Base-by-base conservation (phyloP, 2,329 filamentous ascomycete genomes). In the Fonsecaea monophora region DNA sequence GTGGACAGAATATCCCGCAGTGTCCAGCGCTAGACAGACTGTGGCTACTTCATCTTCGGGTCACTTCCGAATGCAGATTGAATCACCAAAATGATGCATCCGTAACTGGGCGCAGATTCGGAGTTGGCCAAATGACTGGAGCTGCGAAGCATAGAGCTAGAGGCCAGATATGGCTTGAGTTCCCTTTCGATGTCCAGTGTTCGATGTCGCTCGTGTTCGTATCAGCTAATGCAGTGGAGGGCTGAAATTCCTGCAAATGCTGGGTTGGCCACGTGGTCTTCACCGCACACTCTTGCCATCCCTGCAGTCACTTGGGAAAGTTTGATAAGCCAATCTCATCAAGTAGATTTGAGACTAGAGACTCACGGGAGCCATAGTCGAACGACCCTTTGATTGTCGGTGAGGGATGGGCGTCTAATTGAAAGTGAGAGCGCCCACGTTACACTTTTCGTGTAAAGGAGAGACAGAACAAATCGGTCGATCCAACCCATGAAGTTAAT, bases 341-440 rank as follows among this genome's bases (percentile, higher is more conserved):
- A 50, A 30, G 7, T 13, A 50, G 18, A 50, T 30, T 30, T 30
- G 45, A 30, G 21, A 25, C 45, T 21, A 25, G 12, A 25, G 18
- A 8, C 18, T 30, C 4, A 25, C 25, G 45, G 18, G 45, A 50
- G 25, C 18, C 9, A 18, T 50, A 21, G 25, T 50, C 25, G 45
- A 25, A 50, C 21, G 21, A 21, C 21, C 38, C 4, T 21, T 50
- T 5, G 12, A 50, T 30, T 25, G 45, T 50, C 45, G 45, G 45
- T 50, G 45, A 50, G 45, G 42, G 10, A 30, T 18, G 5, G 45
- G 10, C 21, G 45, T 50, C 45, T 50, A 50, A 50, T 50, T 50
- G 45, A 15, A 15, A 6, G 18, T 50, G 45, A 50, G 13, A 50
- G 45, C 21, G 21, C 15, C 9, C 10, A 25, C 12, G 21, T 25